These are phyloP conservation scores for Nigrospora oryzae DNA, from an alignment of 2,329 filamentous ascomycete genomes.

Conservation along the genomic window DNA sequence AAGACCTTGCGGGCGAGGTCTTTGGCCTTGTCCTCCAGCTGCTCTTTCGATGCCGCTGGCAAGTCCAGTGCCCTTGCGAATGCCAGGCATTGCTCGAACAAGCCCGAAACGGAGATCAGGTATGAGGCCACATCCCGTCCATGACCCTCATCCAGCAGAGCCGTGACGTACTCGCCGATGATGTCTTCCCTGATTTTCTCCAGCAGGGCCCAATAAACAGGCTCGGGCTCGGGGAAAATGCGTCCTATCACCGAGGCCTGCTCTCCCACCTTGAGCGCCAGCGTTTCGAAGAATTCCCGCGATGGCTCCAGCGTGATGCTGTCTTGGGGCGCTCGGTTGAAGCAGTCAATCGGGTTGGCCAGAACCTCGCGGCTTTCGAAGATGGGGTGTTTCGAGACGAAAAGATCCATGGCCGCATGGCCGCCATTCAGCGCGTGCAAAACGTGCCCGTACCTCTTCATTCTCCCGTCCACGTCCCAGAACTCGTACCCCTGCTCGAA, in stretches of 20 bases:
- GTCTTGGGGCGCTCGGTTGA: conserved; percentile 60
- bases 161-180: conserved; percentile 76
- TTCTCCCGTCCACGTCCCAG: conserved; percentile 79
- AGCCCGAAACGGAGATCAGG: conserved; percentile 74
- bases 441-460: conserved; percentile 85
- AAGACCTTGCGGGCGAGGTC: conserved; percentile 66
- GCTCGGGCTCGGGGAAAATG: conserved; percentile 65
- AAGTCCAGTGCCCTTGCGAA: conserved; percentile 66
- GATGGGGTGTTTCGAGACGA: conserved; percentile 81
- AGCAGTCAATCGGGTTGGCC: conserved; percentile 71
- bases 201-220: conserved; percentile 70
- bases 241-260: conserved; percentile 72
- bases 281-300: conserved; percentile 66
- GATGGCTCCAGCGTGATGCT: conserved; percentile 72
- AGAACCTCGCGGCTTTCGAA: conserved; percentile 65
- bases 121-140: conserved; percentile 68
- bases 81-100: conserved; percentile 78
- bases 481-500: conserved; percentile 89
- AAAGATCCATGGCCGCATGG: conserved; percentile 68
- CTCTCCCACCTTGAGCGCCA: conserved; percentile 72
- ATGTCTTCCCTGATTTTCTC: conserved; percentile 79
- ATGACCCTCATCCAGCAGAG: conserved; percentile 81
- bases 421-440: conserved; percentile 76
- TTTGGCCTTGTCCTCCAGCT: conserved; percentile 57
- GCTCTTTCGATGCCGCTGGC: conserved; percentile 51